A percentile compares a stretch with the other conserved stretches of the same genome.
These are phyloP conservation scores for Penicillium maclennaniae DNA, from an alignment of 495 filamentous ascomycete genomes.

Conservation along the genomic window DNA sequence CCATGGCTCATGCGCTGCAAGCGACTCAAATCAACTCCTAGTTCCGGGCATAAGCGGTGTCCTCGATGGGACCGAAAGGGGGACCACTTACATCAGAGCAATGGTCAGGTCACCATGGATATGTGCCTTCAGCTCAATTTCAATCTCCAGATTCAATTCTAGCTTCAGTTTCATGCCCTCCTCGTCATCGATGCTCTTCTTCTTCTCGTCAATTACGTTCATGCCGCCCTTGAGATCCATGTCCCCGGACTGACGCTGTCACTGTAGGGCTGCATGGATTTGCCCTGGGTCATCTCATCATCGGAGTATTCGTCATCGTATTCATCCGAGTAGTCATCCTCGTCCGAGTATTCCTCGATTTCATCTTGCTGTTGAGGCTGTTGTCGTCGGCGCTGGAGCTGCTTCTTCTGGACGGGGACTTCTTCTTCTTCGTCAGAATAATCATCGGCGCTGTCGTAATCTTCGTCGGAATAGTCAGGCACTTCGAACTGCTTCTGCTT, in stretches of 20 bases:
- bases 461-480: conserved; percentile 37
- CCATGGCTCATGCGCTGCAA: conserved; percentile 28
- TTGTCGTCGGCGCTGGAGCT: conserved; percentile 23
- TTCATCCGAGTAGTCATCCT: conserved; percentile 40
- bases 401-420: conserved; percentile 18
- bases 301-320: conserved; percentile 41
- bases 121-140: conserved; percentile 83
- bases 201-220: conserved; percentile 26
- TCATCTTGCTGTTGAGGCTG: conserved; percentile 20
- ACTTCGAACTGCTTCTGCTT: conserved; percentile 31
- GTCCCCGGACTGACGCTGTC: conserved; percentile 10
- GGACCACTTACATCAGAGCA: conserved; percentile 70
- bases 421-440: conserved; percentile 32
- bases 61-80: neutral
- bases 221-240: conserved; percentile 27
- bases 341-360: conserved; percentile 44
- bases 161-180: conserved; percentile 66
- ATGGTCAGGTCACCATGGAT: conserved; percentile 88
- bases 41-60: conserved; percentile 19
- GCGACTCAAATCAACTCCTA: conserved; percentile 33
- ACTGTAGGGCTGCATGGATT: conserved; percentile 46
- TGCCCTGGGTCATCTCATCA: conserved; percentile 20
- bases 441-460: conserved; percentile 24
- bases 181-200: conserved; percentile 36
- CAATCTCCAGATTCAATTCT: conserved; percentile 83